Conservation (phyloP, 148 eudicot genomes). For the Spergularia bocconei region DNA sequence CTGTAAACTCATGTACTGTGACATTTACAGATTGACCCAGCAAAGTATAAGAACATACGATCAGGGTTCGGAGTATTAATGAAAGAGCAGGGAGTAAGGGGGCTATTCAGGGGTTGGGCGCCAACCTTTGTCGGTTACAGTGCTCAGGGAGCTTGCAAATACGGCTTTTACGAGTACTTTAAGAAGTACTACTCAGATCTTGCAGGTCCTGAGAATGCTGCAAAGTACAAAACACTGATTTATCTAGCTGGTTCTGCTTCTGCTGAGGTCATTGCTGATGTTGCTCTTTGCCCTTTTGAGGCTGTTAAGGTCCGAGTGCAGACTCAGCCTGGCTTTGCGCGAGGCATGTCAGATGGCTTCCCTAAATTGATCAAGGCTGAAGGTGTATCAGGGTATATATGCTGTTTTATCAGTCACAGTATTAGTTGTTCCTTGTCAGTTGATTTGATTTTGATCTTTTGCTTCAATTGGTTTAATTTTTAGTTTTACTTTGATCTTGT, state of each 20-base stretch:
- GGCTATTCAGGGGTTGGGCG: slow-evolving; percentile 71
- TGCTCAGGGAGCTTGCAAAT: slow-evolving; percentile 74
- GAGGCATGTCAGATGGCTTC: slow-evolving; percentile 70
- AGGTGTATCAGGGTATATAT: slow-evolving; percentile 62
- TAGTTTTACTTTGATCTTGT: not conserved
- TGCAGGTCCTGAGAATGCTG: slow-evolving; percentile 60
- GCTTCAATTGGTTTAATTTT: not conserved
- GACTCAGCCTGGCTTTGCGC: slow-evolving; percentile 71
- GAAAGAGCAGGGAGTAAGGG: slow-evolving; percentile 61
- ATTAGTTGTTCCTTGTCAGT: not conserved
- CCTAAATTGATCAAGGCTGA: slow-evolving; percentile 66
- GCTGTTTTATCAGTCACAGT: slow-evolving; percentile 20
- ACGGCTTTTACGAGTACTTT: slow-evolving; percentile 70
- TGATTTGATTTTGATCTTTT: not conserved
- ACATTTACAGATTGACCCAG: slow-evolving; percentile 53
- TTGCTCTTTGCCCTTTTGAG: slow-evolving; percentile 72
- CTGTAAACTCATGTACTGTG: no score
- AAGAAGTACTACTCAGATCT: slow-evolving; percentile 70
- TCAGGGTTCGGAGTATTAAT: slow-evolving; percentile 58
- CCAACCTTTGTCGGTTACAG: slow-evolving; percentile 74
- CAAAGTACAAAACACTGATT: slow-evolving; percentile 62
- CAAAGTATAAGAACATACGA: slow-evolving; percentile 53
- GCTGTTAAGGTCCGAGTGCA: slow-evolving; percentile 80
- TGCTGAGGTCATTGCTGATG: slow-evolving; percentile 71
- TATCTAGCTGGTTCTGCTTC: slow-evolving; percentile 72